Conservation (phyloP, 1,284 basidiomycete genomes). For the Xanthoconium separans region DNA sequence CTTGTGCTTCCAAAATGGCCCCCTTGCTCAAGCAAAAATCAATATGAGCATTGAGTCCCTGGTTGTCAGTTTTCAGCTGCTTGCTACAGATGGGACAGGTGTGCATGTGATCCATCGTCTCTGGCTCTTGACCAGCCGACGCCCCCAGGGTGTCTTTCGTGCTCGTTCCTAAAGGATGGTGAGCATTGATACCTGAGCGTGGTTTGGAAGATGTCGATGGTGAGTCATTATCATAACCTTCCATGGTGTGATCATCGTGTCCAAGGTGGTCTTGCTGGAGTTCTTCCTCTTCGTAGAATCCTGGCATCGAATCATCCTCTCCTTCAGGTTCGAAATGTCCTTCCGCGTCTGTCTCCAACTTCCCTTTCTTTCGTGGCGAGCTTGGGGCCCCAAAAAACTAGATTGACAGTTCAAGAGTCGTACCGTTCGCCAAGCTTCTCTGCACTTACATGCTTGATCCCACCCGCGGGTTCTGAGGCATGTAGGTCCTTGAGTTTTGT, state of each 20-base stretch:
- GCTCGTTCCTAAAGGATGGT: background rate
- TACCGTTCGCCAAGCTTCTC: background rate
- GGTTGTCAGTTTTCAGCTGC: conserved; percentile 58
- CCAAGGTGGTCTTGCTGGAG: conserved; percentile 13
- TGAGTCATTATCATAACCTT: conserved; percentile 14
- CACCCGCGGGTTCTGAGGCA: conserved; percentile 42
- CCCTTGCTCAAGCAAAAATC: conserved; percentile 75
- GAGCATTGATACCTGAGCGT: conserved; percentile 1
- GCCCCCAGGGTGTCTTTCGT: background rate
- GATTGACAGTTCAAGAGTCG: background rate
- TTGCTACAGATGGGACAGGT: conserved; percentile 66
- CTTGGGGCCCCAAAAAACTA: conserved; percentile 58
- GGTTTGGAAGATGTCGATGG: conserved; percentile 16
- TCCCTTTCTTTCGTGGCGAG: conserved; percentile 42
- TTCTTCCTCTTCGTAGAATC: conserved; percentile 53
- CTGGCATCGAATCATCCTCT: conserved; percentile 50
- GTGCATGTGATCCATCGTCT: conserved; percentile 9
- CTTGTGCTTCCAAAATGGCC: conserved; percentile 67
- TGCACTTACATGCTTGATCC: conserved; percentile 61
- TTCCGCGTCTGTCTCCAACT: conserved; percentile 21
- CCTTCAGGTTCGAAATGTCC: conserved; percentile 28
- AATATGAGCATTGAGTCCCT: conserved; percentile 68
- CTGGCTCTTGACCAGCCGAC: conserved; percentile 5
- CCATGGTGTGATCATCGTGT: conserved; percentile 20
- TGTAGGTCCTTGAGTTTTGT: conserved; percentile 83